Evolutionary conservation across 495 filamentous ascomycete species (phyloP), one percentile per base, ranked within the genome.

Genomic region (Haplographium delicatum): DNA sequence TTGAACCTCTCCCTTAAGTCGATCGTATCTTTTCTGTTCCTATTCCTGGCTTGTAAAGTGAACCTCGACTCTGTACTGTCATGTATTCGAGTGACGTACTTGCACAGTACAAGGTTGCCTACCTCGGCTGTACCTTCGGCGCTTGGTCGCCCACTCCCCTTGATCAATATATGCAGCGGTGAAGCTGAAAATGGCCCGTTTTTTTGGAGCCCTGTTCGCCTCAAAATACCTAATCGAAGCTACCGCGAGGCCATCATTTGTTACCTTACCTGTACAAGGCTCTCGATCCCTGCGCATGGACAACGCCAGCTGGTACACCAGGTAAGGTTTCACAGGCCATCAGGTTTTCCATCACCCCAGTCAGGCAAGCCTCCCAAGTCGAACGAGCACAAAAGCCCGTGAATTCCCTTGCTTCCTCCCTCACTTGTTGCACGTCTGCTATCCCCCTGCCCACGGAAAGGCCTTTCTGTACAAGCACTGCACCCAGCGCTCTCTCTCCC

Each of bases 341-440:
- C 5, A 25, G 3, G 19, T 20, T 43, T 16, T 13, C 22, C 39
- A 43, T 4, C 39, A 43, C 26, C 39, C 5, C 22, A 26, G 39
- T 43, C 1, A 4, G 7, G 39, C 39, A 23, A 18, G 39, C 39
- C 20, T 24, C 39, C 20, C 39, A 43, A 43, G 39, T 43, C 39
- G 20, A 20, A 20, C 38, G n/a, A 41, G 13, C 38, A 41, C 38
- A 41, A 41, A 43, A 43, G 24, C 39, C 39, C 22, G 24, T 26
- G 39, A 22, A 26, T 43, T 43, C 39, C 20, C 39, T n/a, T n/a
- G 13, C 22, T 16, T 28, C 15, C 23, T 10, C 16, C 7, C 3
- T 8, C 6, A 2, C 39, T 39, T 39, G 11, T 48, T 48, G 33
- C 45, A 48, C 22, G 7, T 27, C 45, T 6, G 11, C 16, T 22